phyloP scores from a whole-genome alignment of 2,329 filamentous ascomycete species.

The Leptographium lundbergii region DNA sequence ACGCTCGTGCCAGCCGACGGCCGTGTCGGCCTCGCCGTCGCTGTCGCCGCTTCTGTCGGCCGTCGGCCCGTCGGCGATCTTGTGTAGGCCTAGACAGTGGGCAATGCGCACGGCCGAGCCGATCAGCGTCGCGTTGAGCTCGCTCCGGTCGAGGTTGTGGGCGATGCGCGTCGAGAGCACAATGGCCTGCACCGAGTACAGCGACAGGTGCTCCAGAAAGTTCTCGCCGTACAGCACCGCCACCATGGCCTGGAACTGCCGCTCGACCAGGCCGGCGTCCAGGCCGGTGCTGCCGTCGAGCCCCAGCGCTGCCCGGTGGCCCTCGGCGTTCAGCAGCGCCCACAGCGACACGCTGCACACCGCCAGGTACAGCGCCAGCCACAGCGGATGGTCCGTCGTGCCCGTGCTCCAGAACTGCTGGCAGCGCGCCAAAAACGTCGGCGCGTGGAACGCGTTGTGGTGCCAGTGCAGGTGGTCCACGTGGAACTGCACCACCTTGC shows the following conservation, averaged over 20 bases:
- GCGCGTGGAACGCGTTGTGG: slow-evolving; percentile 15
- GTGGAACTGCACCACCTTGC: slow-evolving; percentile 14
- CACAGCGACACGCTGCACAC: slow-evolving; percentile 14
- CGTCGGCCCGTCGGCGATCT: slow-evolving; percentile 7
- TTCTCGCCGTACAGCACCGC: slow-evolving; percentile 18
- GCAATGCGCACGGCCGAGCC: slow-evolving; percentile 22
- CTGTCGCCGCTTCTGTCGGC: too few relatives aligned
- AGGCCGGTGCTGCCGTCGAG: not conserved
- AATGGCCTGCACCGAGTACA: slow-evolving; percentile 21
- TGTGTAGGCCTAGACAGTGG: slow-evolving; percentile 17
- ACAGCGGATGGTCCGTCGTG: slow-evolving; percentile 14
- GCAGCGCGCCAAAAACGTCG: slow-evolving; percentile 15
- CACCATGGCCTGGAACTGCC: slow-evolving; percentile 19
- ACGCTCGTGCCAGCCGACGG: slow-evolving; percentile 9
- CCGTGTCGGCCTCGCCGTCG: too few relatives aligned
- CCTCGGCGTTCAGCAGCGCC: slow-evolving; percentile 12
- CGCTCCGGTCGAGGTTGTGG: slow-evolving; percentile 22
- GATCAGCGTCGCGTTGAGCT: slow-evolving; percentile 21
- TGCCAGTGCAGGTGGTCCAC: slow-evolving; percentile 15
- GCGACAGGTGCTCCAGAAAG: slow-evolving; percentile 18
- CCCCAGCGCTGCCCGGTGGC: not conserved
- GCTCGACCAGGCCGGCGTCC: slow-evolving; percentile 7
- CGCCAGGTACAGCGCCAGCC: slow-evolving; percentile 16
- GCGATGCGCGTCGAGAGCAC: slow-evolving; percentile 22
- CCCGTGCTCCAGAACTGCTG: slow-evolving; percentile 14